phyloP scores from a whole-genome alignment of 805 yeast genomes.

The Lachancea sp. region DNA sequence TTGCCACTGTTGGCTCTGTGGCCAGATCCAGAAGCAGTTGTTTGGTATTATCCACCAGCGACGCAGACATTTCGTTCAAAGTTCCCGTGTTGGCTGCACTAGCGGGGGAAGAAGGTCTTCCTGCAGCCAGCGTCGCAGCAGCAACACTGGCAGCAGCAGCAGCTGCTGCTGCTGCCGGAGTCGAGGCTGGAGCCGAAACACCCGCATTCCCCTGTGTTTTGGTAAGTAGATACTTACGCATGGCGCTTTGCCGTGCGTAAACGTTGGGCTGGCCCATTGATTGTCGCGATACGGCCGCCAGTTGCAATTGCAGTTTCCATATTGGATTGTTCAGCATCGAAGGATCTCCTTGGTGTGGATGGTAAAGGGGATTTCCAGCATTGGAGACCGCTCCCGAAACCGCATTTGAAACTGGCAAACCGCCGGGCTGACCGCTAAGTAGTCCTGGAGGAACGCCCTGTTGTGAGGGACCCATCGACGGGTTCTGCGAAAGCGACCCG shows the following conservation, averaged over 20 bases:
- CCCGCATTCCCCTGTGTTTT: slow-evolving; percentile 16
- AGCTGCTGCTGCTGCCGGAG: no score
- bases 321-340: slow-evolving; percentile 28
- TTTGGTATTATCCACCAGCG: slow-evolving; percentile 31
- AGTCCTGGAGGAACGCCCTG: slow-evolving; percentile 8
- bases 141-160: no score
- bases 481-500: slow-evolving; percentile 20
- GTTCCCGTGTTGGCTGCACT: slow-evolving; percentile 7
- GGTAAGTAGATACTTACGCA: slow-evolving; percentile 29
- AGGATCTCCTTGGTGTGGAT: slow-evolving; percentile 32
- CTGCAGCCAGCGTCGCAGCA: no score
- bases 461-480: slow-evolving; percentile 4
- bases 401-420: background rate
- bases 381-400: slow-evolving; percentile 9
- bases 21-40: slow-evolving; percentile 30
- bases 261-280: slow-evolving; percentile 33
- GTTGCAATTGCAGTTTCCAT: slow-evolving; percentile 33
- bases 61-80: slow-evolving; percentile 18
- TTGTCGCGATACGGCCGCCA: slow-evolving; percentile 30
- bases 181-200: background rate
- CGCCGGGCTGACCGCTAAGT: background rate
- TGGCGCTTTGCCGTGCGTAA: slow-evolving; percentile 34
- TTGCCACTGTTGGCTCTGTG: slow-evolving; percentile 11
- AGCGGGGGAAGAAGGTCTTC: background rate
- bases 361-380: slow-evolving; percentile 30